A percentile compares a stretch with the other conserved stretches of the same genome.
Conservation (phyloP, 2,329 filamentous ascomycete species). For the Metarhizium sp. region DNA sequence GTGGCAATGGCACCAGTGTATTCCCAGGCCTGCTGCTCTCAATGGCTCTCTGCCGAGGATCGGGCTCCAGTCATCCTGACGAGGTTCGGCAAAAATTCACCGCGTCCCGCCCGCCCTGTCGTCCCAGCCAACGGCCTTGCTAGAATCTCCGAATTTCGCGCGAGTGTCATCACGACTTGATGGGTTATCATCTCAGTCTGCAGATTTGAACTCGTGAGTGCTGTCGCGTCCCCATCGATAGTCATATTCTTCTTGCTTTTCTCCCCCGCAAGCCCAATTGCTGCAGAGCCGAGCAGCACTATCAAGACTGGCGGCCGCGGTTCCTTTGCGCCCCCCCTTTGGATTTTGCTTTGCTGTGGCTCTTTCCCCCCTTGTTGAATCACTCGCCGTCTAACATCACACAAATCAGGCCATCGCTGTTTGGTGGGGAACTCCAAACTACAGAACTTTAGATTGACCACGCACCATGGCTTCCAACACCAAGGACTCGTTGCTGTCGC, state of each 20-base stretch:
- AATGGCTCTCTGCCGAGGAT: not conserved
- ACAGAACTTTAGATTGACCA: not conserved
- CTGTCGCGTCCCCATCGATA: not conserved
- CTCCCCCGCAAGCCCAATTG: not conserved
- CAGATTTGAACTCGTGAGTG: not conserved
- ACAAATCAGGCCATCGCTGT: not conserved
- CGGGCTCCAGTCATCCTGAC: not conserved
- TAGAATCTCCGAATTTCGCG: slow-evolving; percentile 1
- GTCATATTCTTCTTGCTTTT: not conserved
- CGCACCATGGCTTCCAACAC: slow-evolving; percentile 16
- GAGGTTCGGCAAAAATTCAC: not conserved
- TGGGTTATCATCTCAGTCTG: not conserved
- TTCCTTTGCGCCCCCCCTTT: not conserved
- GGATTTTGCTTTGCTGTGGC: not conserved
- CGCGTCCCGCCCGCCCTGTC: not conserved
- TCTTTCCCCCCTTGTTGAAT: not conserved
- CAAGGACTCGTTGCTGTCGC: slow-evolving; percentile 32
- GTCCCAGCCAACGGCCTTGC: slow-evolving; percentile 1
- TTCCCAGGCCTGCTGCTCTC: not conserved
- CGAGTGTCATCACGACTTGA: not conserved
- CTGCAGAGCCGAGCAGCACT: not conserved
- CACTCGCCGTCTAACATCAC: not conserved
- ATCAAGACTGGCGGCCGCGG: not conserved
- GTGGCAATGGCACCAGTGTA: too few species aligned
- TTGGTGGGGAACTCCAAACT: not conserved